Conservation (phyloP, 495 filamentous ascomycete genomes). For the Penicillium steckii region DNA sequence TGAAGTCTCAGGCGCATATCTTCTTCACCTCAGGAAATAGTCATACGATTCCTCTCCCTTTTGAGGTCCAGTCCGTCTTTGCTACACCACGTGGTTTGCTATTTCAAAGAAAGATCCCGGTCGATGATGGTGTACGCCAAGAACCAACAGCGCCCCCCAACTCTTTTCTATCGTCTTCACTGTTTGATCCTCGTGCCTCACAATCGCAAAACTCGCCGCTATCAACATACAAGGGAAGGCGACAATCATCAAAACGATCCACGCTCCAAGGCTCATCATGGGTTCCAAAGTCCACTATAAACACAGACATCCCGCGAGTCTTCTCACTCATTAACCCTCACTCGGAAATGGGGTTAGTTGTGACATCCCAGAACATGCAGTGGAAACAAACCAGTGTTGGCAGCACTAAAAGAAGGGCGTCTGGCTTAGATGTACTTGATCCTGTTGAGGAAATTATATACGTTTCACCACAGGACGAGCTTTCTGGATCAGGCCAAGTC, state of each 20-base stretch:
- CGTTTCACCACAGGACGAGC: constrained; percentile 60
- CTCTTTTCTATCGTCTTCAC: constrained; percentile 71
- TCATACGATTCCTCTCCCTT: constrained; percentile 90
- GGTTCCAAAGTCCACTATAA: constrained; percentile 31
- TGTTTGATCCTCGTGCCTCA: constrained; percentile 40
- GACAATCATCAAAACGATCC: constrained; percentile 32
- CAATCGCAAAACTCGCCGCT: constrained; percentile 45
- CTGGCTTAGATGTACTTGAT: constrained; percentile 55
- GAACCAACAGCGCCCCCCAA: constrained; percentile 61
- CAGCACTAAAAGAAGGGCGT: constrained; percentile 26
- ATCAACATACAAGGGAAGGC: constrained; percentile 35
- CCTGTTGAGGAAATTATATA: constrained; percentile 78
- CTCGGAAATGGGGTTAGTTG: constrained; percentile 79
- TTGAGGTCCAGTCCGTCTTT: constrained; percentile 86
- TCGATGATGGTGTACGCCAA: constrained; percentile 23
- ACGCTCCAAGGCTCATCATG: constrained; percentile 23
- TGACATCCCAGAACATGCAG: constrained; percentile 50
- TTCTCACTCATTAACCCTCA: constrained; percentile 87
- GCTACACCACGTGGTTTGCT: constrained; percentile 79
- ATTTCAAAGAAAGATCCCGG: constrained; percentile 69
- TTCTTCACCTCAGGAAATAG: constrained; percentile 86
- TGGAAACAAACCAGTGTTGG: constrained; percentile 29
- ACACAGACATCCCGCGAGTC: constrained; percentile 69
- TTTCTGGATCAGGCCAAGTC: constrained; percentile 25
- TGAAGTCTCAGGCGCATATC: constrained; percentile 90